phyloP scores from a whole-genome alignment of 1,284 basidiomycete species.

The Mycosarcoma mackinlayi region DNA sequence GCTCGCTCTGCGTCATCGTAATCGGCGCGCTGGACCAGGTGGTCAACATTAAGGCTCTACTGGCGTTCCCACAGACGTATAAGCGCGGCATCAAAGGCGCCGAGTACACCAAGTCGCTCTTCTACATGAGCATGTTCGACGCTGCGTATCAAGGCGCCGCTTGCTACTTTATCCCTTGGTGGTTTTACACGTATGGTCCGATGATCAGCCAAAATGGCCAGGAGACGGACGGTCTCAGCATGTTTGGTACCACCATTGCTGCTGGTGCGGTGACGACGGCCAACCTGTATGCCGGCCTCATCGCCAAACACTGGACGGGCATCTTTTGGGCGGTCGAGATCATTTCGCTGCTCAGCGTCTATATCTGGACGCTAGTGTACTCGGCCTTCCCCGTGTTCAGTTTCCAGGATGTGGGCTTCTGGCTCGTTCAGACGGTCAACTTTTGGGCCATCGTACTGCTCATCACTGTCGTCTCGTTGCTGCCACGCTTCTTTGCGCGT shows the following conservation, averaged over 20 bases:
- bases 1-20: conserved; percentile 88
- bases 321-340: conserved; percentile 60
- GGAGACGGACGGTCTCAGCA: conserved; percentile 74
- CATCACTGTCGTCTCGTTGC: conserved; percentile 53
- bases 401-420: conserved; percentile 52
- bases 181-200: conserved; percentile 75
- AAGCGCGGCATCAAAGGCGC: conserved; percentile 89
- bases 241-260: conserved; percentile 92
- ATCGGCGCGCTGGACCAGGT: conserved; percentile 98
- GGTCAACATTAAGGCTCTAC: conserved; percentile 85
- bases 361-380: conserved; percentile 59
- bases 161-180: conserved; percentile 88
- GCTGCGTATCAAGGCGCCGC: conserved; percentile 91
- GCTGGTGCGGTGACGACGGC: conserved; percentile 87
- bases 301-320: conserved; percentile 52
- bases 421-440: conserved; percentile 54
- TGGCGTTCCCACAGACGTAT: conserved; percentile 93
- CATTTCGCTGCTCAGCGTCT: conserved; percentile 57
- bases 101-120: conserved; percentile 89
- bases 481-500: conserved; percentile 56
- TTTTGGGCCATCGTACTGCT: conserved; percentile 59
- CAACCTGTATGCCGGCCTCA: conserved; percentile 71
- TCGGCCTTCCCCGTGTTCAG: conserved; percentile 52
- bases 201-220: conserved; percentile 50
- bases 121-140: conserved; percentile 95